Conservation (phyloP, 257 asterid species). For the Scutellaria baicalensis region DNA sequence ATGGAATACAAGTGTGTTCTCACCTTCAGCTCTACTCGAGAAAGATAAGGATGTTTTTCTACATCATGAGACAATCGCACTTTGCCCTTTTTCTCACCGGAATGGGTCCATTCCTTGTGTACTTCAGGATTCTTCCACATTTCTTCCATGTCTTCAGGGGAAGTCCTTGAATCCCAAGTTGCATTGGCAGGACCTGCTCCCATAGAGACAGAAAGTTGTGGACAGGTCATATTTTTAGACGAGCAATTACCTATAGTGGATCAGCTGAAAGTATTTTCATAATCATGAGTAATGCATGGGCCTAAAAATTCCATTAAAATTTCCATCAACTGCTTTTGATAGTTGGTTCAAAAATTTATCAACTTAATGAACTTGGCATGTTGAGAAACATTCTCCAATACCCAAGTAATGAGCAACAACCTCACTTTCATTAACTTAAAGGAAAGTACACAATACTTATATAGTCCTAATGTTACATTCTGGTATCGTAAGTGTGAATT, state of each 20-base stretch:
- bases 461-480: neutral
- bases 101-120: constrained; percentile 78
- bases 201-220: constrained; percentile 10
- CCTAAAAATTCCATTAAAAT: neutral
- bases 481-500: neutral
- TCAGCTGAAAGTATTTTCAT: neutral
- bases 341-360: neutral
- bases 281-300: neutral
- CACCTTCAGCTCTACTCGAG: constrained; percentile 83
- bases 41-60: constrained; percentile 73
- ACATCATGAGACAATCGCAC: constrained; percentile 74
- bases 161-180: constrained; percentile 90
- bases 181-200: constrained; percentile 33
- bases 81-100: constrained; percentile 74
- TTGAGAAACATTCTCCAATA: neutral
- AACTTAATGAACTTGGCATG: neutral
- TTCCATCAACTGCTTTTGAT: neutral
- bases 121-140: constrained; percentile 71
- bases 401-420: constrained; percentile 1
- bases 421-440: neutral
- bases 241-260: neutral
- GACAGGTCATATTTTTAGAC: neutral
- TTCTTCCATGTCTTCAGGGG: constrained; percentile 74
- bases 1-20: constrained; percentile 16
- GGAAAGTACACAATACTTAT: neutral